A percentile compares a stretch with the other conserved stretches of the same genome.
Evolutionary conservation across 139 green algal genomes (phyloP).

Genomic region (Spirogloea muscicola): DNA sequence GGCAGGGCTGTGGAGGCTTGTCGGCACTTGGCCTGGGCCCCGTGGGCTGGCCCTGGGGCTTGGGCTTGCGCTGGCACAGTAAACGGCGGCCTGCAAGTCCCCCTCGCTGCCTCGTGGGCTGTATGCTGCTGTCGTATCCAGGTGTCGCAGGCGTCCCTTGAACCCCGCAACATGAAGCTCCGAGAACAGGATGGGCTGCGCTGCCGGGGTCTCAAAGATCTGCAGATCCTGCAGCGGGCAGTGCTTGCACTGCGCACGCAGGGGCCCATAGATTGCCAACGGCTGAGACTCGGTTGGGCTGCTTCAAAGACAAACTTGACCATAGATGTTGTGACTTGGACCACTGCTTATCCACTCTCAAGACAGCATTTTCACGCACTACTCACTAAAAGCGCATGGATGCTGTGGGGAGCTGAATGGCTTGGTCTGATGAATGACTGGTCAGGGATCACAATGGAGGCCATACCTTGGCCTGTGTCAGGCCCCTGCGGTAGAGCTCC

Average conservation of each 20-base stretch:
- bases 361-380: too few relatives aligned
- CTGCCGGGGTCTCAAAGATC: slow-evolving; percentile 9
- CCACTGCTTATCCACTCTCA: too few relatives aligned
- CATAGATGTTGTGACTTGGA: too few relatives aligned
- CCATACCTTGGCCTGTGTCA: slow-evolving; percentile 2
- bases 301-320: too few relatives aligned
- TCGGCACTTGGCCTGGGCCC: not conserved
- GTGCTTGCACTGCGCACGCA: not conserved
- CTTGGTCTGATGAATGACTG: too few relatives aligned
- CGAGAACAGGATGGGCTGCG: slow-evolving; percentile 32
- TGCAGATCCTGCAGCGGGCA: slow-evolving; percentile 24
- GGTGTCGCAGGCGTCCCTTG: not conserved
- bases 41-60: not conserved
- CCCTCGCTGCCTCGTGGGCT: too few relatives aligned
- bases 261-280: too few relatives aligned
- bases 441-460: not conserved
- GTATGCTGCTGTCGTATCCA: not conserved
- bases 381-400: too few relatives aligned
- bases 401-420: too few relatives aligned
- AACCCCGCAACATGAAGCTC: slow-evolving; percentile 7
- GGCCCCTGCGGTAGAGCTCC: slow-evolving; percentile 6
- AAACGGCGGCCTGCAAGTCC: too few relatives aligned
- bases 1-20: not conserved
- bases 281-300: too few relatives aligned
- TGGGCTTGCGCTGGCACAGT: not conserved